phyloP scores from a whole-genome alignment of 2,329 filamentous ascomycete species.

The Fusarium sp. region DNA sequence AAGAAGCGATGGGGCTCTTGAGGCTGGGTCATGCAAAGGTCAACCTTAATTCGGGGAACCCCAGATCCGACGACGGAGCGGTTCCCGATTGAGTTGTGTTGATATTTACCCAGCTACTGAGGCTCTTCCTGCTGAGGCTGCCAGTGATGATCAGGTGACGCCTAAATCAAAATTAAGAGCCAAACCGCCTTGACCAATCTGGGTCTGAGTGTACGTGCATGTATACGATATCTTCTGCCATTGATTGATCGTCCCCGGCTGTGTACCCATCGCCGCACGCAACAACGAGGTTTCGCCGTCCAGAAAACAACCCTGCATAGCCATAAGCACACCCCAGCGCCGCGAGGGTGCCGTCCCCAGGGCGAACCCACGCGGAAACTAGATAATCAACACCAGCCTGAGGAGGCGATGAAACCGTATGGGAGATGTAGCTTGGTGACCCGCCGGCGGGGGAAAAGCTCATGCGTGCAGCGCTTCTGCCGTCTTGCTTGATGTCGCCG shows the following conservation, averaged over 20 bases:
- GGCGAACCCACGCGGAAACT: neutral
- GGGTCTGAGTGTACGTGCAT: neutral
- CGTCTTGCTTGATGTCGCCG: neutral
- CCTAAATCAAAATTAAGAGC: too few species aligned
- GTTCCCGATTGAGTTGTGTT: too few species aligned
- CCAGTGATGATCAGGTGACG: too few species aligned
- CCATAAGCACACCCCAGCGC: neutral
- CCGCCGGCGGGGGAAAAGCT: neutral
- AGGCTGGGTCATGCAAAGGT: neutral
- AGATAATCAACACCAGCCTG: neutral
- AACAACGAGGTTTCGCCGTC: neutral
- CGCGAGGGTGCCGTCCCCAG: neutral
- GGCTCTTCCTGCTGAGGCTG: too few species aligned
- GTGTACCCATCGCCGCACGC: neutral
- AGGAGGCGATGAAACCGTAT: rapidly evolving
- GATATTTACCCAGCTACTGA: neutral
- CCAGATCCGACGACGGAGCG: neutral
- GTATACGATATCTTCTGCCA: neutral
- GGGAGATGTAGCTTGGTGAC: neutral
- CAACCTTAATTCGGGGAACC: neutral
- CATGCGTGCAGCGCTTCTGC: neutral
- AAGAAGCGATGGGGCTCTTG: neutral
- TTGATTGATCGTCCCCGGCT: neutral
- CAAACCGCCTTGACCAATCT: neutral
- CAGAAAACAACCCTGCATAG: neutral